Evolutionary conservation across 31 red algal genomes (phyloP), one percentile per base, ranked within the genome.

Genomic region (Bonnemaisonia californica): DNA sequence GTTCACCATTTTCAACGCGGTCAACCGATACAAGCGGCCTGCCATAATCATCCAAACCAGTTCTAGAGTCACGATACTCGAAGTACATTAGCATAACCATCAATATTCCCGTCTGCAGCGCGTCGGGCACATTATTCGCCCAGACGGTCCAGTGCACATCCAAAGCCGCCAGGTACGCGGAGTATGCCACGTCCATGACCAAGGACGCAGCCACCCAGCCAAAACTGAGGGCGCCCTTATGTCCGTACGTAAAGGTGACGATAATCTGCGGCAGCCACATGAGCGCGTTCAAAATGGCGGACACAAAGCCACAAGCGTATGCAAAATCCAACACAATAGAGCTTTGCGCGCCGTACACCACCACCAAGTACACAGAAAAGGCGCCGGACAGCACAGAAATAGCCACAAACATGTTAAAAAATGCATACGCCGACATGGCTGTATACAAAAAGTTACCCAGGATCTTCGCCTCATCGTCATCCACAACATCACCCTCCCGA

Each of bases 231-330:
- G 83, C 88, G 67, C 94, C 94, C 47, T 84, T 84, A 62, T 96
- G 94, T 9, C 84, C 80, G 55, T 75, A 96, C 2, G 60, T 29
- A 27, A 28, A 74, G 13, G 94, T 96, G 23, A 88, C 76, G 13
- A 65, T 41, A 56, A 96, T 92, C 61, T 96, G 94, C 35, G 94
- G 94, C 8, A 92, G 62, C 94, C 94, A 96, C 94, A 96, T 96
- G 7, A 96, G 60, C 26, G 88, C 84, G 60, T 91, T 91, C 13
- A 96, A 35, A 8, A 85, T 54, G 9, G 88, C 88, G 11, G 88
- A 48, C 29, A 84, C 11, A 24, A 85, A 58, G 62, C 94, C 94
- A 64, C 88, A 96, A 36, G 23, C 57, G 36, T 96, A 67, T 0
- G 94, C 94, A 73, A 86, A 92, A 0, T 70, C 8, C 34, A 58